phyloP scores from a whole-genome alignment of 108 stramenopile species.

The Ochromonas danica region DNA sequence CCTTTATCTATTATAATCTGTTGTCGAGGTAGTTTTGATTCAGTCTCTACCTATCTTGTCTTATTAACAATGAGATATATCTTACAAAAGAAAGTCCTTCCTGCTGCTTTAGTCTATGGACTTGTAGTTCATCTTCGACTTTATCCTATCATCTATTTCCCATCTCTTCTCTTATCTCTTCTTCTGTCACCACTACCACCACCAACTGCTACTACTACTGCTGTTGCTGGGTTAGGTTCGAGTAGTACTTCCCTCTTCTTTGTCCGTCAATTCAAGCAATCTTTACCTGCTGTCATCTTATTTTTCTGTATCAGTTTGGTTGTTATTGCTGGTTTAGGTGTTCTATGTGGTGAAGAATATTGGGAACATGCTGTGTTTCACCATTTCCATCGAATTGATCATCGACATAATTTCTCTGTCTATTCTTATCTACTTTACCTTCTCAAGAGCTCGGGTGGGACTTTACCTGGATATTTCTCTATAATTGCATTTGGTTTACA shows the following conservation, averaged over 20 bases:
- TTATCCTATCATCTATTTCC: conserved; percentile 60
- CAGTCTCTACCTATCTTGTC: conserved; percentile 33
- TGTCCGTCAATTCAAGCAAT: conserved; percentile 48
- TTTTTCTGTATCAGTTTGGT: conserved; percentile 59
- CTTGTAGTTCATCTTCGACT: conserved; percentile 58
- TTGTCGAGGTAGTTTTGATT: conserved; percentile 45
- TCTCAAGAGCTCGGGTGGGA: neutral
- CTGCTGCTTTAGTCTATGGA: conserved; percentile 38
- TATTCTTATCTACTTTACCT: conserved; percentile 89
- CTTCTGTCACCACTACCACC: neutral
- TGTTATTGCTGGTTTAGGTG: too few relatives aligned
- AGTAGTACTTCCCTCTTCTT: too few relatives aligned
- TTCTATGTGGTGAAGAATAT: conserved; percentile 68
- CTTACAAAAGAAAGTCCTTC: conserved; percentile 11
- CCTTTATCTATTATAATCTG: conserved; percentile 36
- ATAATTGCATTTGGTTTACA: conserved; percentile 72
- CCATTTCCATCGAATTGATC: conserved; percentile 89
- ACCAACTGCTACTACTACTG: neutral
- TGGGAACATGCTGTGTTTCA: conserved; percentile 82
- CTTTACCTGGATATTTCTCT: too few relatives aligned
- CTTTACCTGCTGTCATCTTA: conserved; percentile 60
- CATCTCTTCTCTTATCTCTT: neutral
- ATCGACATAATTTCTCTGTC: conserved; percentile 82
- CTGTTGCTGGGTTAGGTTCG: conserved; percentile 19
- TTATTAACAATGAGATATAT: conserved; percentile 7